Evolutionary conservation across 1,284 basidiomycete genomes (phyloP).

Genomic region (Taiwanofungus camphoratus): DNA sequence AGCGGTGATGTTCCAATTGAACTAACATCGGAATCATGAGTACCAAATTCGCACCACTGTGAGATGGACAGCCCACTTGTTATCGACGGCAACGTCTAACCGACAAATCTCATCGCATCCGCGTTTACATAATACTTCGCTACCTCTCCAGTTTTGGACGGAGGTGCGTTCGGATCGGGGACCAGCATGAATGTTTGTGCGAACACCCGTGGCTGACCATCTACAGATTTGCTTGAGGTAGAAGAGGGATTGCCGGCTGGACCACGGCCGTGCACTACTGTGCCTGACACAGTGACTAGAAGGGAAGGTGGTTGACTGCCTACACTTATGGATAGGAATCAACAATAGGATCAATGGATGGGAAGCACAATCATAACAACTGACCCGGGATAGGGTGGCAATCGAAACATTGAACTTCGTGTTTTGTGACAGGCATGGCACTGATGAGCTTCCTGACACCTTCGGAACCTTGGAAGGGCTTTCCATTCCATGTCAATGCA

Average conservation of each 20-base stretch:
- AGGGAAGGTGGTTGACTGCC: conserved; percentile 74
- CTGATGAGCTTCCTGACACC: conserved; percentile 60
- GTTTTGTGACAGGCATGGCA: conserved; percentile 69
- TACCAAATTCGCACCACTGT: neutral
- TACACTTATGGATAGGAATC: conserved; percentile 25
- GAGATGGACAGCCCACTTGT: neutral
- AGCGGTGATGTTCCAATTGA: no score
- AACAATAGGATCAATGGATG: conserved; percentile 7
- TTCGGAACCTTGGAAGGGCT: conserved; percentile 63
- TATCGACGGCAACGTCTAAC: conserved; percentile 30
- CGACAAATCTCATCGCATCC: conserved; percentile 74
- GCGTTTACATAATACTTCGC: conserved; percentile 76
- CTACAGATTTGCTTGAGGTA: conserved; percentile 48
- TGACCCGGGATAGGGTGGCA: conserved; percentile 82
- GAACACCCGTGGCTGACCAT: conserved; percentile 78
- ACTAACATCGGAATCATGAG: no score
- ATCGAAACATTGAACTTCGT: conserved; percentile 81
- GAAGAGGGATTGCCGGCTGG: conserved; percentile 49
- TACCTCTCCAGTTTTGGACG: conserved; percentile 61
- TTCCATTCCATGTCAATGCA: conserved; percentile 82
- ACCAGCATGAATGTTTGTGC: conserved; percentile 82
- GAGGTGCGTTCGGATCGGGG: conserved; percentile 59
- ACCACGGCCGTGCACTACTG: conserved; percentile 65
- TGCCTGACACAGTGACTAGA: conserved; percentile 71
- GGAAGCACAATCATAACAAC: conserved; percentile 17